phyloP scores from a whole-genome alignment of 2,329 filamentous ascomycete species.

The Didymosphaeria variabile region DNA sequence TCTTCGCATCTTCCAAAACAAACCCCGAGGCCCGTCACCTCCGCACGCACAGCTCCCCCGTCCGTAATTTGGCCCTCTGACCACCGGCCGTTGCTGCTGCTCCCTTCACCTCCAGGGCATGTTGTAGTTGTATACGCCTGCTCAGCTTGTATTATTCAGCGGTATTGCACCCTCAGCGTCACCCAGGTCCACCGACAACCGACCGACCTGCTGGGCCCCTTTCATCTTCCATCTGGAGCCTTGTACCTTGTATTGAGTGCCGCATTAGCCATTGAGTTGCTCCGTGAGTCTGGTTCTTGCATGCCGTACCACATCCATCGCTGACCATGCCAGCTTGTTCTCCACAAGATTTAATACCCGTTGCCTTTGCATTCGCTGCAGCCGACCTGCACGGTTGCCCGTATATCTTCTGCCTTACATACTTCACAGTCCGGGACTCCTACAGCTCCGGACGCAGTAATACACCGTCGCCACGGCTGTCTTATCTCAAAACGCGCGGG shows the following conservation, averaged over 20 bases:
- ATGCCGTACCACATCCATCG: neutral
- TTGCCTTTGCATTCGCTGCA: conserved; percentile 36
- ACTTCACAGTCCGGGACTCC: conserved; percentile 52
- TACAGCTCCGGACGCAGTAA: conserved; percentile 64
- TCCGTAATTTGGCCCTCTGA: conserved; percentile 37
- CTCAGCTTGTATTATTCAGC: conserved; percentile 24
- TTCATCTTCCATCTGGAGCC: conserved; percentile 38
- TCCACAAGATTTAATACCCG: conserved; percentile 44
- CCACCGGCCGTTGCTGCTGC: conserved; percentile 29
- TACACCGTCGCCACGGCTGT: conserved; percentile 79
- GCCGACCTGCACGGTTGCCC: conserved; percentile 37
- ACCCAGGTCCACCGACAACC: conserved; percentile 26
- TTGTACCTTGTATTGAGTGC: conserved; percentile 36
- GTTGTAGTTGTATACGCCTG: conserved; percentile 24
- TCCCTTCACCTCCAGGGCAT: conserved; percentile 25
- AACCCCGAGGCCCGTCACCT: conserved; percentile 34
- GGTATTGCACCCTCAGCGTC: conserved; percentile 27
- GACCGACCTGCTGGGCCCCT: conserved; percentile 33
- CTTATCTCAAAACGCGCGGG: conserved; percentile 78
- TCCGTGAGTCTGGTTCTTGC: conserved; percentile 32
- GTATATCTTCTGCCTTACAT: conserved; percentile 48
- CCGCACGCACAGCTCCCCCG: conserved; percentile 29
- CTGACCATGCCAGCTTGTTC: conserved; percentile 31
- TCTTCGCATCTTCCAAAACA: conserved; percentile 44
- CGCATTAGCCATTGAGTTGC: conserved; percentile 39